phyloP scores from a whole-genome alignment of 2,329 filamentous ascomycete genomes.

The Periconia sp. region DNA sequence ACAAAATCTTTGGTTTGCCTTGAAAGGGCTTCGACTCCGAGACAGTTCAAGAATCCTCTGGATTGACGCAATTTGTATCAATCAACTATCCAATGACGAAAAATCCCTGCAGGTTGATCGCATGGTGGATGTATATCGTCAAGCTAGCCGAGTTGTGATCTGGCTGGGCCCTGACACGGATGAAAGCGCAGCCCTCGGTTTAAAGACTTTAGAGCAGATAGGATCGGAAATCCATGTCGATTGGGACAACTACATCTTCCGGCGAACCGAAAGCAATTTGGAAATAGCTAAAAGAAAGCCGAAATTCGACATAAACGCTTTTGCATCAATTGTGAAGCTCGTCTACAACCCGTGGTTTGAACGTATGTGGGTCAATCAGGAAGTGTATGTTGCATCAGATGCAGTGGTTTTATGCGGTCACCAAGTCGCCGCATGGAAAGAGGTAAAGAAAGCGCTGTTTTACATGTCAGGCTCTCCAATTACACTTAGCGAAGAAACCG shows the following conservation, averaged over 20 bases:
- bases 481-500: no score
- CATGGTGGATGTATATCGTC: slow-evolving; percentile 9
- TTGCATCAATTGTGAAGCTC: neutral
- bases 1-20: no score
- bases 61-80: slow-evolving; percentile 7
- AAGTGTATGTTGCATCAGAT: slow-evolving; percentile 1
- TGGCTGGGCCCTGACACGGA: slow-evolving; percentile 1
- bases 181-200: neutral
- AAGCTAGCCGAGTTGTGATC: neutral
- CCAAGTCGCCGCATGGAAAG: no score
- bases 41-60: no score
- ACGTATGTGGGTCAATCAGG: slow-evolving; percentile 1
- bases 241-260: no score
- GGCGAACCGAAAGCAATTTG: neutral
- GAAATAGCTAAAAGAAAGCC: neutral
- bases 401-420: no score
- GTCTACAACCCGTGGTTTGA: slow-evolving; percentile 1
- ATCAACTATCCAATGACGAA: slow-evolving; percentile 5
- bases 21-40: no score
- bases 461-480: no score
- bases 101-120: slow-evolving; percentile 7
- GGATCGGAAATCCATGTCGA: neutral
- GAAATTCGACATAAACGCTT: neutral
- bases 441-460: no score
- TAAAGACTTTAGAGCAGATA: neutral